Evolutionary conservation across 371 early-diverging fungal species (phyloP).

Genomic region (Mortierella sp.): DNA sequence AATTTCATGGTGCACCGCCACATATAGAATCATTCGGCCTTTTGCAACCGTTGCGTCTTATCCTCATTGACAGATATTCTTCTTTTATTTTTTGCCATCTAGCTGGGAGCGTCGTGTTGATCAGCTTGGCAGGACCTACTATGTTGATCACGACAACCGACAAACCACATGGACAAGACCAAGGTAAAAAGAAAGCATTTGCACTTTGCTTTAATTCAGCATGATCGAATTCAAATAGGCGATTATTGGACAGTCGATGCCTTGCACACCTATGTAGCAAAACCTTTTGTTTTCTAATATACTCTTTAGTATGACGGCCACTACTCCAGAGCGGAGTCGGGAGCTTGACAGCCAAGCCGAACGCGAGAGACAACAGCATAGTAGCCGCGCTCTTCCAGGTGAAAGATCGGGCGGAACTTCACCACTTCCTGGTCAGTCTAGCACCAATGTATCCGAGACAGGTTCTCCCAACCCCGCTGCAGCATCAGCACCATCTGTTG

Average conservation of each 20-base stretch:
- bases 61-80: neutral
- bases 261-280: neutral
- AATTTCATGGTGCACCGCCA: no score
- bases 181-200: constrained; percentile 18
- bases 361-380: constrained; percentile 80
- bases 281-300: neutral
- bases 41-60: no score
- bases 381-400: constrained; percentile 86
- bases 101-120: constrained; percentile 83
- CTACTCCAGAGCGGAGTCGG: no score
- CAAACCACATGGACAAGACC: constrained; percentile 83
- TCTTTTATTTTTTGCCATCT: neutral
- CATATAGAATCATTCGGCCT: no score
- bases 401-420: constrained; percentile 60
- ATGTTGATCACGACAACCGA: constrained; percentile 80
- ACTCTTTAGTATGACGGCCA: neutral
- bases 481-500: neutral
- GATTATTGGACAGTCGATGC: no score
- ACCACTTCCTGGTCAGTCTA: constrained; percentile 37
- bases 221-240: no score
- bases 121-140: constrained; percentile 77
- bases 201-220: no score
- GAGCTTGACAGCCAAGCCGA: constrained; percentile 75
- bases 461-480: neutral
- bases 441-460: constrained; percentile 11